Base-by-base conservation (phyloP, 2,329 filamentous ascomycete species). In the Chalara sp. region DNA sequence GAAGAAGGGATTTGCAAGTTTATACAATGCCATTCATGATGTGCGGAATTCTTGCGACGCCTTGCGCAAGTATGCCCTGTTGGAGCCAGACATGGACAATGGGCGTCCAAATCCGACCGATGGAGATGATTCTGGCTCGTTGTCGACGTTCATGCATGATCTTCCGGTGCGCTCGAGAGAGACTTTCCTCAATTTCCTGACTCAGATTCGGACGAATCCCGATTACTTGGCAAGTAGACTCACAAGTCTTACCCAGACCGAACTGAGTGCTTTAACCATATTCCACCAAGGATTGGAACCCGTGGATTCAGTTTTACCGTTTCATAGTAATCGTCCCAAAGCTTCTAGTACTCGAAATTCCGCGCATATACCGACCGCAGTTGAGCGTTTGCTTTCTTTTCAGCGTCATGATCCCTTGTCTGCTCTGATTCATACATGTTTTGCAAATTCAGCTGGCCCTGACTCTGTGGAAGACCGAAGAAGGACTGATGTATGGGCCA, bases 341-440 rank as follows among this genome's bases (percentile, higher is more conserved):
- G 63, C 72, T 65, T 69, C 74, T 59, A 72, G 72, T 65, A 64
- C 67, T 66, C 75, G 73, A 57, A 67, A 62, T 61, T 44, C 69
- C 50, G 68, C 72, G 46, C 69, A 72, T 58, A 67, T 71, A 57
- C 73, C 78, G 55, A 83, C 76, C 57, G 83, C 88, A 53, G 85
- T 95, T 61, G 89, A 95, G 67, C 84, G 88, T 63, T 80, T 93
- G 55, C 75, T 95, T 61, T 91, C 88, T 47, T 95, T 96, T 66
- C 89, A 96, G 69, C 80, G 91, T 61, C 87, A 91, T 64, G 89
- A 95, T 66, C 86, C 90, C 7, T 74, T 96, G 46, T 90, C 89
- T 55, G 84, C 87, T 51, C 78, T 96, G 57, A 81, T 96, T 55
- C 87, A 93, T 70, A 92, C 89, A 59, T 86, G 89, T 66, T 96